Evolutionary conservation across 225 moss, liverwort and hornwort genomes (phyloP), one percentile per base, ranked within the genome.

Genomic region (Marchantia polymorpha): DNA sequence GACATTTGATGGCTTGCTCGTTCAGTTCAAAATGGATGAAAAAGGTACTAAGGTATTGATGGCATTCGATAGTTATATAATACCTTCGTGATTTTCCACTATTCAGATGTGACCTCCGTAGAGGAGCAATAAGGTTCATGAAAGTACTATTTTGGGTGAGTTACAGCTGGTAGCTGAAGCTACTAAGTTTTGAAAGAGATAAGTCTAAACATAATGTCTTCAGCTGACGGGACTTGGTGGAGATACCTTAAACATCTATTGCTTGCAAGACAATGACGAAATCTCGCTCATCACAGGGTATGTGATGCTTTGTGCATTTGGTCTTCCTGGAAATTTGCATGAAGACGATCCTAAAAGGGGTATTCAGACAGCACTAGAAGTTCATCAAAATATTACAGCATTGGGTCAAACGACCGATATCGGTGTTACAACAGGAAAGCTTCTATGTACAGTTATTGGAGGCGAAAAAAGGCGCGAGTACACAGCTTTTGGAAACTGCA

Each of bases 21-120:
- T 83, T 26, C 89, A 89, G 58, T 89, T 89, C 79, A 84, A 87
- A 76, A 83, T 87, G 89, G 89, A 89, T 78, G 89, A 89, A 64
- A 89, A 89, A 77, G 89, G 89, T 89, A 52, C n/a, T 54, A n/a
- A n/a, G 52, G 10, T 1, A 23, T 19, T 9, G 64, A 23, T 1
- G 9, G n/a, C 3, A 17, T n/a, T 10, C 3, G 19, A 20, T 19
- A 8, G 3, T 9, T 64, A 64, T 7, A 64, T 64, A 9, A 2
- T 39, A 39, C 39, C 39, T 67, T 10, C 58, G 20, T 25, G 67
- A 26, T 13, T 12, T 67, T 67, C 27, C 23, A 1, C 67, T 10
- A 27, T 7, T 6, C 23, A 67, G 7, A 23, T 11, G 12, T 67
- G 23, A 27, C 10, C 6, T 66, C 11, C 1, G 73, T 23, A n/a